Base-by-base conservation (phyloP, 108 stramenopile species). In the Cyclostephanos invisitatus region DNA sequence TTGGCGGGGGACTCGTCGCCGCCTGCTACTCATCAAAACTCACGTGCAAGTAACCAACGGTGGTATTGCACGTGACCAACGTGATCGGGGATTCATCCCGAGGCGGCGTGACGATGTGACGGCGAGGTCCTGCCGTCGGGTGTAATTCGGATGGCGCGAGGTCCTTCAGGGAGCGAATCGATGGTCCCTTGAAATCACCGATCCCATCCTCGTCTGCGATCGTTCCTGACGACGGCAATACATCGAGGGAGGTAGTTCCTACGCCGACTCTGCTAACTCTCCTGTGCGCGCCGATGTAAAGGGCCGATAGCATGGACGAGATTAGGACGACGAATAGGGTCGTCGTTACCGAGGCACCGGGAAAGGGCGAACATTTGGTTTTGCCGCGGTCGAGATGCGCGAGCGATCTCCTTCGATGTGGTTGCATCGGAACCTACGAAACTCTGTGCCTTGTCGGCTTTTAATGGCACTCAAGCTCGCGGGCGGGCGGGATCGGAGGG, bases 61-160 rank as follows among this genome's bases (percentile, higher is more conserved):
- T 82, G 7, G 77, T 82, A 48, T 40, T 48, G 65, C 81, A 82
- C 40, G 64, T 62, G 9, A 82, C 77, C 12, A 81, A 49, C 5
- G 70, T 55, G 51, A 79, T 62, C 3, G 71, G 67, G 15, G 44
- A 46, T 25, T 29, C 29, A 36, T 78, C 77, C 49, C 21, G 48
- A 20, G 78, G 78, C 22, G 78, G 78, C 17, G 56, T 24, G 32
- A 79, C 78, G 11, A 79, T 79, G 54, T 79, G 47, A 25, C 78
- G 65, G 15, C 38, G n/a, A 10, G 60, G 62, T 49, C 50, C 61
- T 0, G 78, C 78, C 49, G 67, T 46, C 7, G 78, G 78, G 36
- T 79, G 66, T 14, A 67, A 62, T 55, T 79, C 64, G 1, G 60
- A 55, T 2, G 28, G 67, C 9, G 78, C 28, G 10, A 79, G 44